phyloP scores from a whole-genome alignment of 2,329 filamentous ascomycete genomes.

The Exophiala oligosperma region DNA sequence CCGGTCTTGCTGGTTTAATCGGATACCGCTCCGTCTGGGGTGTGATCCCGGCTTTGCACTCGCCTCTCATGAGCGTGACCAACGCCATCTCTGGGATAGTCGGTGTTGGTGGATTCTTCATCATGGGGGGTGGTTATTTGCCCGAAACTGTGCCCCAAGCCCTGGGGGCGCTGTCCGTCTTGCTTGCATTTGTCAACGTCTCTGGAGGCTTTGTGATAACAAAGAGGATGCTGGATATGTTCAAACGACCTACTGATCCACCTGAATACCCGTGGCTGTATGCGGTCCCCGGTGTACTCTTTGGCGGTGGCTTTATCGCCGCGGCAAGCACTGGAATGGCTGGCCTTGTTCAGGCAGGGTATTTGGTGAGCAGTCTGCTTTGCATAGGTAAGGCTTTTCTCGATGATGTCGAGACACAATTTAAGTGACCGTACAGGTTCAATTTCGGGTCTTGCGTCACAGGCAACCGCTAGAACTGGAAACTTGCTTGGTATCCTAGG shows the following conservation, averaged over 20 bases:
- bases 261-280: slow-evolving; percentile 89
- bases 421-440: slow-evolving; percentile 45
- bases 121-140: slow-evolving; percentile 78
- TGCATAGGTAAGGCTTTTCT: slow-evolving; percentile 59
- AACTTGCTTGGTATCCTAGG: slow-evolving; percentile 86
- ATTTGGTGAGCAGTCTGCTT: slow-evolving; percentile 78
- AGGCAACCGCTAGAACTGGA: slow-evolving; percentile 78
- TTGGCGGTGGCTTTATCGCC: slow-evolving; percentile 77
- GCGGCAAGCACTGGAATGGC: slow-evolving; percentile 79
- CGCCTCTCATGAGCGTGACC: slow-evolving; percentile 87
- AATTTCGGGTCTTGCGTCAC: slow-evolving; percentile 76
- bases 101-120: slow-evolving; percentile 82
- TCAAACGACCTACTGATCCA: slow-evolving; percentile 80
- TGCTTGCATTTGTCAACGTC: slow-evolving; percentile 85
- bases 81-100: slow-evolving; percentile 91
- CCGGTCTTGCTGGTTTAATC: slow-evolving; percentile 78
- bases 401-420: not conserved
- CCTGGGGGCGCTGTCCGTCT: slow-evolving; percentile 76
- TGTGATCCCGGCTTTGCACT: slow-evolving; percentile 78
- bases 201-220: slow-evolving; percentile 88
- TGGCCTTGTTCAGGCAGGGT: slow-evolving; percentile 83
- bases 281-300: slow-evolving; percentile 72
- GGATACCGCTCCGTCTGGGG: slow-evolving; percentile 90
- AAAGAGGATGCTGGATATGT: slow-evolving; percentile 93
- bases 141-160: slow-evolving; percentile 76